These are phyloP conservation scores for Aristolochia californica DNA, from an alignment of 164 flowering plant species.

Conservation along the genomic window DNA sequence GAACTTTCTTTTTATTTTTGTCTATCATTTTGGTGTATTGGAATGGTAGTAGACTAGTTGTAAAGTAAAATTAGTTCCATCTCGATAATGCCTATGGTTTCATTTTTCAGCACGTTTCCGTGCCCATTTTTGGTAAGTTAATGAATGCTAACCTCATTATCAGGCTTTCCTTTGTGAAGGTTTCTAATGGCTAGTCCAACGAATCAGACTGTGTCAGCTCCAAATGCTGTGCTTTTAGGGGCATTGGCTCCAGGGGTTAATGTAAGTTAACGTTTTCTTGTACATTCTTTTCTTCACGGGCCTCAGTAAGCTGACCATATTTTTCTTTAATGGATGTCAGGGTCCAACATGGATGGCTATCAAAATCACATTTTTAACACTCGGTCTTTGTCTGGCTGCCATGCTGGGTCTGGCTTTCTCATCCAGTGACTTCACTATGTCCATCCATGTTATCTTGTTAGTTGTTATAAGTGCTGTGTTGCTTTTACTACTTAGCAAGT, in stretches of 20 bases:
- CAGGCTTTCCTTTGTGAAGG: neutral
- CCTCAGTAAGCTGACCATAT: neutral
- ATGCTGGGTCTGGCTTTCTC: slow-evolving; percentile 71
- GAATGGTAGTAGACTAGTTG: too few relatives aligned
- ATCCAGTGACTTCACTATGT: slow-evolving; percentile 45
- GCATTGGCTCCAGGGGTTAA: slow-evolving; percentile 91
- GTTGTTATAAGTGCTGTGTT: slow-evolving; percentile 46
- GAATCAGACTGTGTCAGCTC: slow-evolving; percentile 34
- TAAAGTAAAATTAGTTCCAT: too few relatives aligned
- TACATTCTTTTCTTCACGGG: slow-evolving; percentile 2
- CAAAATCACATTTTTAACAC: slow-evolving; percentile 53
- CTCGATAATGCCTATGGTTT: too few relatives aligned
- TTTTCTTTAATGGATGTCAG: slow-evolving; percentile 19
- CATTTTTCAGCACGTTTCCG: too few relatives aligned
- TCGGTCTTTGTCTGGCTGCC: slow-evolving; percentile 54
- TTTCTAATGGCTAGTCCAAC: neutral
- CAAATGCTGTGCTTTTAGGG: slow-evolving; percentile 74
- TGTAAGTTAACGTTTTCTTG: slow-evolving; percentile 24
- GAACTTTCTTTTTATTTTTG: too few relatives aligned
- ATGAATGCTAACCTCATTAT: neutral
- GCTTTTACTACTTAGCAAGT: slow-evolving; percentile 74
- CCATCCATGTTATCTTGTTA: slow-evolving; percentile 56
- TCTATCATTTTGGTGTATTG: too few relatives aligned
- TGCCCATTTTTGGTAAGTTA: neutral
- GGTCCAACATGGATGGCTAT: slow-evolving; percentile 73